phyloP scores from a whole-genome alignment of 306 rosid species.

The Fragaria vesca region DNA sequence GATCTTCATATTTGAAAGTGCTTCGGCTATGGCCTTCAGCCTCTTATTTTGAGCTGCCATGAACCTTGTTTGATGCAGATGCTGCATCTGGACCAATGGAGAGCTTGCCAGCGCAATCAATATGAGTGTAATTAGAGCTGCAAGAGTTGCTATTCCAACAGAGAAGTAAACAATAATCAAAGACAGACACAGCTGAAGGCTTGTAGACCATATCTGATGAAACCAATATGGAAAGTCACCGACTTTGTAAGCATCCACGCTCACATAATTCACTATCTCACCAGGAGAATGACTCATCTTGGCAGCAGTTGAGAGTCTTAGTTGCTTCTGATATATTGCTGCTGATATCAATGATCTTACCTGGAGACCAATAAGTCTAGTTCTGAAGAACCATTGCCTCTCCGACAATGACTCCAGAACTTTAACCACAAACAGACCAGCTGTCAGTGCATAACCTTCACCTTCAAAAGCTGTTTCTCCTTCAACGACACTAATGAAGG shows the following conservation, averaged over 20 bases:
- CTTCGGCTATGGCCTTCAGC: constrained; percentile 28
- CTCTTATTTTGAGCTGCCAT: constrained; percentile 28
- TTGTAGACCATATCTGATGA: constrained; percentile 36
- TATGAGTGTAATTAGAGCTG: constrained; percentile 26
- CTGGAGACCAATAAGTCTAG: constrained; percentile 26
- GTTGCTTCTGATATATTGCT: constrained; percentile 31
- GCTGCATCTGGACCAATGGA: constrained; percentile 31
- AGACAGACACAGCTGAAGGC: constrained; percentile 26
- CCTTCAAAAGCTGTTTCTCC: constrained; percentile 21
- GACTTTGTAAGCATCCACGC: constrained; percentile 26
- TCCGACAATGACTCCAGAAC: constrained; percentile 23
- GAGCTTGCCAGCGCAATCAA: constrained; percentile 18
- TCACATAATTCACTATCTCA: constrained; percentile 31
- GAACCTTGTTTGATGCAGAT: constrained; percentile 22
- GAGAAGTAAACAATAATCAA: constrained; percentile 23
- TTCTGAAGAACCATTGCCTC: constrained; percentile 28
- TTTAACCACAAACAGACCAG: constrained; percentile 22
- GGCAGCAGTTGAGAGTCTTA: constrained; percentile 24
- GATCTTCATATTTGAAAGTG: constrained; percentile 34
- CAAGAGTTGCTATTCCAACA: constrained; percentile 28
- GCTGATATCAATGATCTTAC: constrained; percentile 31
- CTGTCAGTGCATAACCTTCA: constrained; percentile 27
- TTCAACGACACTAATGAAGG: constrained; percentile 15
- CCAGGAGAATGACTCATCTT: constrained; percentile 26
- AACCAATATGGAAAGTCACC: constrained; percentile 31